Conservation (phyloP, 306 rosid genomes). For the Crotalaria pallida region DNA sequence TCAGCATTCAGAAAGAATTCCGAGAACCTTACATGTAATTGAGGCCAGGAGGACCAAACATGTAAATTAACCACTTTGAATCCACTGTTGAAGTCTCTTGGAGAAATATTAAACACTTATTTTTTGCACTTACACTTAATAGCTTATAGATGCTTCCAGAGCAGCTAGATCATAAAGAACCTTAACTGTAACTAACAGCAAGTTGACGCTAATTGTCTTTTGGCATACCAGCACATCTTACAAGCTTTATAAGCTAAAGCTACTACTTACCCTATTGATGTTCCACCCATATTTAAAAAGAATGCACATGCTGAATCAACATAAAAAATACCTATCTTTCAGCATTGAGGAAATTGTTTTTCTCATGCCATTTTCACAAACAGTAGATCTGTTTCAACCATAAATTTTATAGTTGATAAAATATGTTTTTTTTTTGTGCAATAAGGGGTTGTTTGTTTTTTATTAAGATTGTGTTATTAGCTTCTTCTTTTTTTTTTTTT, state of each 20-base stretch:
- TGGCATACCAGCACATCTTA: neutral
- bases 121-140: neutral
- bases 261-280: neutral
- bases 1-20: constrained; percentile 4
- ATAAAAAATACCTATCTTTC: neutral
- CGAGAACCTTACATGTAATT: neutral
- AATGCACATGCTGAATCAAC: neutral
- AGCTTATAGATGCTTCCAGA: neutral
- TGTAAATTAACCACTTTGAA: neutral
- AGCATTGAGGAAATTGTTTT: neutral
- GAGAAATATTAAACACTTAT: neutral
- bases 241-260: neutral
- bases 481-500: no score
- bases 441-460: no score
- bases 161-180: neutral
- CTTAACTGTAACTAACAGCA: neutral
- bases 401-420: neutral
- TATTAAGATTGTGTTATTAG: no score
- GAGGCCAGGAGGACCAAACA: neutral
- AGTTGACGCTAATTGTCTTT: neutral
- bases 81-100: neutral
- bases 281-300: neutral
- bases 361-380: neutral
- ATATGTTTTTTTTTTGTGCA: neutral
- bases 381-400: neutral